phyloP scores from a whole-genome alignment of 2,329 filamentous ascomycete species.

The Fusarium succisae region DNA sequence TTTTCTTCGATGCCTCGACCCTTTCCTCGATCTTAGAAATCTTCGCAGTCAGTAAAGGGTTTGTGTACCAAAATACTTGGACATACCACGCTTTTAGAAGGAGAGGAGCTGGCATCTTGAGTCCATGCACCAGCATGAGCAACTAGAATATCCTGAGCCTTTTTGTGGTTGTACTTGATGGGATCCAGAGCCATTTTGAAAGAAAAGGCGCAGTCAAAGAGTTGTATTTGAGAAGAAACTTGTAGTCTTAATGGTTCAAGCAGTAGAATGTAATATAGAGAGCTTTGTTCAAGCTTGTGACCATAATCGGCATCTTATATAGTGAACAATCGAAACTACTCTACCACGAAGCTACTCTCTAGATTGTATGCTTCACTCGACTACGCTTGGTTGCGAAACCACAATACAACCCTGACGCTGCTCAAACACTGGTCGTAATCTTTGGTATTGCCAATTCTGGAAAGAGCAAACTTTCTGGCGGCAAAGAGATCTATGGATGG shows the following conservation, averaged over 20 bases:
- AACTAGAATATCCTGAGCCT: not conserved
- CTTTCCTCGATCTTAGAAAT: not conserved
- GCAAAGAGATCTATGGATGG: not conserved
- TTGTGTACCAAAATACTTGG: not conserved
- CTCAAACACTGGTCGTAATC: not conserved
- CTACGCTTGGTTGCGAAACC: not conserved
- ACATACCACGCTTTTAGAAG: not conserved
- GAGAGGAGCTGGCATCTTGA: not conserved
- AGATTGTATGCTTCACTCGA: too few relatives aligned
- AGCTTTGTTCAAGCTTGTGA: not conserved
- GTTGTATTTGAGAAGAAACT: not conserved
- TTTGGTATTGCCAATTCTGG: not conserved
- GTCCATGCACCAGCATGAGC: not conserved
- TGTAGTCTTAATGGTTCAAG: not conserved
- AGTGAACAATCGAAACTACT: fast-evolving
- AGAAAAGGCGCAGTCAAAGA: not conserved
- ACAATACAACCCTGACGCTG: not conserved
- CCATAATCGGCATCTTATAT: not conserved
- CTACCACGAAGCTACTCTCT: not conserved
- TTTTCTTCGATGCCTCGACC: not conserved
- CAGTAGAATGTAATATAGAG: too few relatives aligned
- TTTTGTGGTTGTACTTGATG: not conserved
- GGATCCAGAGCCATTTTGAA: not conserved
- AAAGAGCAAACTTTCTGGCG: not conserved
- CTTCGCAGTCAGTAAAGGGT: not conserved